phyloP scores from a whole-genome alignment of 73 alveolate species.

The Paramecium pentaurelia region DNA sequence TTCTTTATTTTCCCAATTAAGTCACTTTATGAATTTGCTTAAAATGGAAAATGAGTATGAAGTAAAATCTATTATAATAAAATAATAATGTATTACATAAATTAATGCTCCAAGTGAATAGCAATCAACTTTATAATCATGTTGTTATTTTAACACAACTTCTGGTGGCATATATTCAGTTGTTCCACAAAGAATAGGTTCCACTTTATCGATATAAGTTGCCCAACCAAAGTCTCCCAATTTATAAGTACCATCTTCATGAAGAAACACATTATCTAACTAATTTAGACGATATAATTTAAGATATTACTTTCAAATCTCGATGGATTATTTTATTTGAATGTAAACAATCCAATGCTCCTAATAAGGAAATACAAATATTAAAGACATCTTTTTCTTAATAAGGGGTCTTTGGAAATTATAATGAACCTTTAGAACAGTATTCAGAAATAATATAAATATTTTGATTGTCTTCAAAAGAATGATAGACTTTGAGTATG shows the following conservation, averaged over 20 bases:
- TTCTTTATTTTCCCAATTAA: not conserved
- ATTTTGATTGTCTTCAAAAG: not conserved
- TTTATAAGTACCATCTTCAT: not conserved
- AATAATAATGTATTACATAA: not conserved
- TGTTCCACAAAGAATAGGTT: slow-evolving; percentile 69
- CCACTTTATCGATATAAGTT: not conserved
- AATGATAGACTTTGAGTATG: not conserved
- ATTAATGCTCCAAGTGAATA: slow-evolving; percentile 87
- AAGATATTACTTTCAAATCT: slow-evolving; percentile 7
- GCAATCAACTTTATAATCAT: slow-evolving; percentile 78
- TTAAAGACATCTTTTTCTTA: not conserved
- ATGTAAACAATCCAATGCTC: slow-evolving; percentile 28
- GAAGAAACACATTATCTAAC: not conserved
- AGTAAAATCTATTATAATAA: not conserved
- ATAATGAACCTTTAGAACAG: not conserved
- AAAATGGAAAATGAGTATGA: not conserved
- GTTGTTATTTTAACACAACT: slow-evolving; percentile 66
- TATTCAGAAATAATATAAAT: not conserved
- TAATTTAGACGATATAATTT: not conserved
- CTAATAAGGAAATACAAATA: not conserved
- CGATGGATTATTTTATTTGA: not conserved
- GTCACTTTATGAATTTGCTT: not conserved
- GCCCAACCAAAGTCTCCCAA: slow-evolving; percentile 53
- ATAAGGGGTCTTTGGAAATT: not conserved
- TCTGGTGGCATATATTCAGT: slow-evolving; percentile 93